These are phyloP conservation scores for Penicillium bialowiezense DNA, from an alignment of 495 filamentous ascomycete species.

Conservation along the genomic window DNA sequence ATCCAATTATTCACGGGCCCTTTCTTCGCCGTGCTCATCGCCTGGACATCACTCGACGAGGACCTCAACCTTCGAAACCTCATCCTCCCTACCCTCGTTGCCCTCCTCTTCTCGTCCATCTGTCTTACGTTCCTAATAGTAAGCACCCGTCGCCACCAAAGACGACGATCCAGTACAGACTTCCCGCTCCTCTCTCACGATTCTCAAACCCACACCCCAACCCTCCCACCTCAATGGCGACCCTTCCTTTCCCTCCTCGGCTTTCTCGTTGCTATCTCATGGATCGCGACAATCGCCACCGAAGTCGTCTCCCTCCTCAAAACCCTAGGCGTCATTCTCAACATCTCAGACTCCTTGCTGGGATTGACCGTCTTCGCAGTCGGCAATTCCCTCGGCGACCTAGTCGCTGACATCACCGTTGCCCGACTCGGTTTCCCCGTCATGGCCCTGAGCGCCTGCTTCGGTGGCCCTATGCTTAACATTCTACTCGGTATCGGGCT, in stretches of 20 bases:
- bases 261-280: slow-evolving; percentile 87
- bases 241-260: slow-evolving; percentile 80
- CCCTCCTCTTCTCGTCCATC: slow-evolving; percentile 66
- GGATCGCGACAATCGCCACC: slow-evolving; percentile 94
- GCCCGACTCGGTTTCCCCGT: slow-evolving; percentile 91
- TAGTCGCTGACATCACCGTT: slow-evolving; percentile 93
- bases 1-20: slow-evolving; percentile 87
- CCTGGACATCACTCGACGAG: slow-evolving; percentile 67
- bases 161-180: neutral
- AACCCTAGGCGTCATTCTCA: slow-evolving; percentile 85
- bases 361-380: slow-evolving; percentile 96
- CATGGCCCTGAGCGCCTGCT: slow-evolving; percentile 93
- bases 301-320: slow-evolving; percentile 97
- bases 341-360: slow-evolving; percentile 93
- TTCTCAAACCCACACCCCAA: slow-evolving; percentile 25
- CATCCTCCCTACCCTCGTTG: slow-evolving; percentile 61
- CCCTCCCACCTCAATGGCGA: slow-evolving; percentile 60
- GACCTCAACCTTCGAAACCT: slow-evolving; percentile 51
- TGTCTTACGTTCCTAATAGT: slow-evolving; percentile 60
- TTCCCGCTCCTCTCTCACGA: neutral
- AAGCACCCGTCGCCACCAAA: slow-evolving; percentile 48
- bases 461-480: slow-evolving; percentile 96
- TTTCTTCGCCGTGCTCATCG: slow-evolving; percentile 71
- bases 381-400: slow-evolving; percentile 90
- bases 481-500: slow-evolving; percentile 93